A percentile compares a stretch with the other conserved stretches of the same genome.
Conservation (phyloP, 1,139 yeast genomes). For the Blastobotrys ciferrii region DNA sequence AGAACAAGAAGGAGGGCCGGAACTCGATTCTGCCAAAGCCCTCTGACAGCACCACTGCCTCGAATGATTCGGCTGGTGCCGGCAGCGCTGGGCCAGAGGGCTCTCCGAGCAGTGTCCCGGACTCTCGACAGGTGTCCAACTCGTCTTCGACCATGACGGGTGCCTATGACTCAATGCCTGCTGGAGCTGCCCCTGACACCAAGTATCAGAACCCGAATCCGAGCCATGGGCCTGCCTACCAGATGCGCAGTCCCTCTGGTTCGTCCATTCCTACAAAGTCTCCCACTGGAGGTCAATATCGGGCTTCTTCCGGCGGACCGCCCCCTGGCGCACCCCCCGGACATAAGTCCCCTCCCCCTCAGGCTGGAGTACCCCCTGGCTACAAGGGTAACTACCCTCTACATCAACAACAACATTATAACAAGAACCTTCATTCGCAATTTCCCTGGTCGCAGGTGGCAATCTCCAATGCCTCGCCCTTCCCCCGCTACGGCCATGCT, state of each 20-base stretch:
- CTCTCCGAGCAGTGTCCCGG: constrained; percentile 9
- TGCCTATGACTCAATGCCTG: constrained; percentile 16
- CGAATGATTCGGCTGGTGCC: constrained; percentile 6
- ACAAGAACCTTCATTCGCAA: constrained; percentile 31
- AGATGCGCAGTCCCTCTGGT: neutral
- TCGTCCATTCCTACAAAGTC: constrained; percentile 1
- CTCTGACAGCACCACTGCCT: neutral
- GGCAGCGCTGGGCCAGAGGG: constrained; percentile 3
- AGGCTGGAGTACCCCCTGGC: constrained; percentile 3
- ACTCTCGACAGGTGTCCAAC: constrained; percentile 13
- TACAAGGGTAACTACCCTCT: neutral
- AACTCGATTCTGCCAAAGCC: constrained; percentile 24
- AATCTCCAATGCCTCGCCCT: constrained; percentile 70
- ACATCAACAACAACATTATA: constrained; percentile 7
- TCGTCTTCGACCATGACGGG: constrained; percentile 13
- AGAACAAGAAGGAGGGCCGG: constrained; percentile 29
- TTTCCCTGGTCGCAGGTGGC: constrained; percentile 77
- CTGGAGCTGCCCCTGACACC: constrained; percentile 15
- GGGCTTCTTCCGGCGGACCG: neutral
- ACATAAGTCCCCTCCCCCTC: constrained; percentile 8
- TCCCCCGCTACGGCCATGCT: constrained; percentile 93
- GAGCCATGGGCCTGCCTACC: neutral
- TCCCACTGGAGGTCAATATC: neutral
- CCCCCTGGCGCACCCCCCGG: neutral
- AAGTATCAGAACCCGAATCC: constrained; percentile 4